A percentile compares a stretch with the other conserved stretches of the same genome.
Evolutionary conservation across 176 grass and related monocot genomes (phyloP).

Genomic region (Rhipidocladum racemiflorum): DNA sequence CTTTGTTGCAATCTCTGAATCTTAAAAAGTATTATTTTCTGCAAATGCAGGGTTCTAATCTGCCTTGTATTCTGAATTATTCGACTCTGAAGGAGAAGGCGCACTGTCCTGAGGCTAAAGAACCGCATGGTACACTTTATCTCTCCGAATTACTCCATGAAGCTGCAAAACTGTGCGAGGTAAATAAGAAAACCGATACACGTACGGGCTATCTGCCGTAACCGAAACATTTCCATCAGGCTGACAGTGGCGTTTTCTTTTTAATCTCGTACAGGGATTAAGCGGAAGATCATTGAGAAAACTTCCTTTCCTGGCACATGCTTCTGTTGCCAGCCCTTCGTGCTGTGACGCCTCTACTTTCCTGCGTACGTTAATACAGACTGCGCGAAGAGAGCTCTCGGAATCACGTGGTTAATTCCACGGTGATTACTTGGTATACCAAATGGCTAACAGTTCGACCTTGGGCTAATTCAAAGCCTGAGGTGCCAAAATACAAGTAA

Average conservation of each 20-base stretch:
- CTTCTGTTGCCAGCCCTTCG: slow-evolving; percentile 51
- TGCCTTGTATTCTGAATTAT: slow-evolving; percentile 59
- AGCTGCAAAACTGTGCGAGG: slow-evolving; percentile 80
- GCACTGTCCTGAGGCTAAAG: slow-evolving; percentile 43
- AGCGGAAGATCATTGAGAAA: slow-evolving; percentile 89
- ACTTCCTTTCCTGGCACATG: slow-evolving; percentile 93
- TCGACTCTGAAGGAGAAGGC: slow-evolving; percentile 72
- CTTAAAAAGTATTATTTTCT: not conserved
- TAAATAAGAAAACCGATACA: slow-evolving; percentile 33
- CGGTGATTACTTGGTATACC: slow-evolving; percentile 2
- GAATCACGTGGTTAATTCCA: slow-evolving; percentile 53
- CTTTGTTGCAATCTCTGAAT: not conserved
- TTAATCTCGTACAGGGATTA: slow-evolving; percentile 52
- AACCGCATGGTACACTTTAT: slow-evolving; percentile 46
- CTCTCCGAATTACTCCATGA: slow-evolving; percentile 61
- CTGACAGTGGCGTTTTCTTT: not conserved
- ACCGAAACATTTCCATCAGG: not conserved
- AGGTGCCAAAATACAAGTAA: not conserved
- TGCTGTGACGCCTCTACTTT: slow-evolving; percentile 57
- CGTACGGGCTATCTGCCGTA: not conserved
- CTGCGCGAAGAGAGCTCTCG: slow-evolving; percentile 64
- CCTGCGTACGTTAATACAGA: slow-evolving; percentile 61
- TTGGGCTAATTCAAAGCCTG: slow-evolving; percentile 5
- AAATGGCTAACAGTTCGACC: slow-evolving; percentile 10
- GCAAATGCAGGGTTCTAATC: slow-evolving; percentile 32